Evolutionary conservation across 164 flowering plant species (phyloP).

Genomic region (Vitis rotundifolia): DNA sequence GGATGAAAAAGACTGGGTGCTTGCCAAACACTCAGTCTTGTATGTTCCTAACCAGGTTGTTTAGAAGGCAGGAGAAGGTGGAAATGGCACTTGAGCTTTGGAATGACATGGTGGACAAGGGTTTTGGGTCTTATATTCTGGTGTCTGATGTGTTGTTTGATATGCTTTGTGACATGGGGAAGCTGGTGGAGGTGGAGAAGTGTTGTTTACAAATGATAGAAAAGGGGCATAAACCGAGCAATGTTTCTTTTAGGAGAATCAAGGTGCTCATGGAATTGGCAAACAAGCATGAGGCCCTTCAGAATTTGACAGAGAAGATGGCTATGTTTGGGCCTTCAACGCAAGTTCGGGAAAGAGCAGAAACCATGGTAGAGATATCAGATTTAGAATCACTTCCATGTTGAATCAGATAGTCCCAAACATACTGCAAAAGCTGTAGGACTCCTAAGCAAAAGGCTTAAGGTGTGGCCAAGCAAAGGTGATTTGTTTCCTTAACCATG

Average conservation of each 20-base stretch:
- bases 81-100: constrained; percentile 77
- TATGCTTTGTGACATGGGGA: constrained; percentile 87
- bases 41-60: constrained; percentile 80
- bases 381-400: constrained; percentile 5
- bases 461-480: too few relatives aligned
- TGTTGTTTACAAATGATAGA: constrained; percentile 88
- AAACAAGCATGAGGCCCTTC: constrained; percentile 54
- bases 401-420: constrained; percentile 2
- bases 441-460: not conserved
- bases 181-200: constrained; percentile 78
- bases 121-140: constrained; percentile 77
- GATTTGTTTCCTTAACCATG: too few relatives aligned
- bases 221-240: constrained; percentile 86
- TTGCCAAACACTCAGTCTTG: constrained; percentile 87
- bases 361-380: constrained; percentile 4
- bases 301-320: constrained; percentile 63
- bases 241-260: constrained; percentile 71
- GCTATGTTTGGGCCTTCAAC: constrained; percentile 38
- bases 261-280: constrained; percentile 94
- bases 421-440: not conserved
- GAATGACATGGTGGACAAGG: constrained; percentile 89
- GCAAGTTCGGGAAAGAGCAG: constrained; percentile 8
- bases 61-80: constrained; percentile 73
- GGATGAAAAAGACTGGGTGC: constrained; percentile 77
- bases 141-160: constrained; percentile 89